These are phyloP conservation scores for Fagus sylvatica DNA, from an alignment of 306 rosid genomes.

Conservation along the genomic window DNA sequence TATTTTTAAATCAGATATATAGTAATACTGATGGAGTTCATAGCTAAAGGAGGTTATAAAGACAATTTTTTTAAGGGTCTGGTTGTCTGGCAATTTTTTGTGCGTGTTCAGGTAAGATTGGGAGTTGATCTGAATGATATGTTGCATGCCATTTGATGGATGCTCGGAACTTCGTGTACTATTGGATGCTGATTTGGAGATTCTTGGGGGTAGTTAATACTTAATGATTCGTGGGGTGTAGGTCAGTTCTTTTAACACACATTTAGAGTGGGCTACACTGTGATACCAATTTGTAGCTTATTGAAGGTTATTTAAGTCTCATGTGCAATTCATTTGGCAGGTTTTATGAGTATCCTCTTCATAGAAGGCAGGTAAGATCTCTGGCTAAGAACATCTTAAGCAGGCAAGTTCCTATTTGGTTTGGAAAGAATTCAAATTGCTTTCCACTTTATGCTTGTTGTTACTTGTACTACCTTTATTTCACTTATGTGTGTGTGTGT, in stretches of 20 bases:
- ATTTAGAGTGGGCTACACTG: not conserved
- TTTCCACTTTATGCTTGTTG: not conserved
- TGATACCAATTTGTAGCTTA: constrained; percentile 17
- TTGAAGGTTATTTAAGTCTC: constrained; percentile 12
- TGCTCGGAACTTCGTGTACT: constrained; percentile 19
- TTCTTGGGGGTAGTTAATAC: constrained; percentile 11
- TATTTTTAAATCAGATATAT: not conserved
- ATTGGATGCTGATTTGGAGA: constrained; percentile 18
- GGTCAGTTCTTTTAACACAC: not conserved
- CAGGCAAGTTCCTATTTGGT: constrained; percentile 3
- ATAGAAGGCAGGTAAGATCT: constrained; percentile 23
- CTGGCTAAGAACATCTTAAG: constrained; percentile 8
- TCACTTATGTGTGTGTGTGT: not conserved
- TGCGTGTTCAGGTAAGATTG: constrained; percentile 32
- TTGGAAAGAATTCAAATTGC: not conserved
- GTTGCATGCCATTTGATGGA: constrained; percentile 20
- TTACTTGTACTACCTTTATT: not conserved
- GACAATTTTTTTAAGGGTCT: constrained; percentile 17
- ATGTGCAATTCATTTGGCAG: constrained; percentile 23
- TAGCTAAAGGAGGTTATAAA: not conserved
- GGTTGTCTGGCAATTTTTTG: constrained; percentile 25
- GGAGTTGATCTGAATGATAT: constrained; percentile 25
- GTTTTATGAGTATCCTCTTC: not conserved
- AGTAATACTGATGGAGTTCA: constrained; percentile 5
- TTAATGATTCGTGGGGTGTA: constrained; percentile 26